Base-by-base conservation (phyloP, 164 flowering plant species). In the Stephania yunnanensis region DNA sequence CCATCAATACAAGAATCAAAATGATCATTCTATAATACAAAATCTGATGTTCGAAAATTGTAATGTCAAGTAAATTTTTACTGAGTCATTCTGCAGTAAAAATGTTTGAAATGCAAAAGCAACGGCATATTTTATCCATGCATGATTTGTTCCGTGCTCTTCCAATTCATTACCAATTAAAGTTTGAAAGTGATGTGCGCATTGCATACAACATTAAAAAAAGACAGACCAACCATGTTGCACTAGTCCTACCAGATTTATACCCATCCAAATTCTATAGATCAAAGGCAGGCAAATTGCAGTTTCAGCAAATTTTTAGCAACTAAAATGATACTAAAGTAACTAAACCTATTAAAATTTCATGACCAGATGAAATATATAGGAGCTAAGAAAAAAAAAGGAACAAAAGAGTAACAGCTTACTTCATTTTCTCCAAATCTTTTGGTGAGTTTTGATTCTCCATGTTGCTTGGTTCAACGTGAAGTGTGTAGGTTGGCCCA, bases 401-500 rank as follows among this genome's bases (percentile, higher is more conserved):
- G 7, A 58, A 58, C 20, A 4, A 58, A n/a, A 58, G 6, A 6
- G 20, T 12, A 31, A 71, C 36, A 31, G 15, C 53, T 78, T 71
- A 93, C 98, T 93, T 89, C 76, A 93, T 90, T 73, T 78, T 89
- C 74, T 91, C 96, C 87, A 92, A 78, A 76, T 91, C 92, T 80
- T 80, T 84, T 12, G 87, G 84, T 19, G 90, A 78, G 76, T 94
- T 94, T 80, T 78, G 88, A 75, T 94, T 94, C 82, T 92, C 92
- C 89, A 87, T 84, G 80, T 79, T 84, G 77, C 81, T 79, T 65
- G 97, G 90, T 8, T 83, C 86, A 70, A 91, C 82, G 70, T 91
- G 96, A 81, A 94, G 97, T 46, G 87, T 88, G 76, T 92, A 94
- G 71, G 91, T 93, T 31, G 98, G 98, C 69, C 98, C 98, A 84